Base-by-base conservation (phyloP, 768 basidiomycete genomes). In the Erythrobasidium yunnanense region DNA sequence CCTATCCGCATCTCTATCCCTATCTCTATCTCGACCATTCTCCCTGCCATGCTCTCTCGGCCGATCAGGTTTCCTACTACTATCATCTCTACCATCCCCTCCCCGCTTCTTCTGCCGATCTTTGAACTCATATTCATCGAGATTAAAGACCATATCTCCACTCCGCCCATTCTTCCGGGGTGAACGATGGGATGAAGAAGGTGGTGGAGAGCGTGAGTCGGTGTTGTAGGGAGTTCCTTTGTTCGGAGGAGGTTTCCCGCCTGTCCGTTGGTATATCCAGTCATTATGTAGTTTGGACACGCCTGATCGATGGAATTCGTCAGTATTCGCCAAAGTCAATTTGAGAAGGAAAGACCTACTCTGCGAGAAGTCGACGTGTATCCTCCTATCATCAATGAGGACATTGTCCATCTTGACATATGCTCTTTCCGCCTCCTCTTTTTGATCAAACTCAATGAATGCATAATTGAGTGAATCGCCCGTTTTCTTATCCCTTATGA, bases 331-430 rank as follows among this genome's bases (percentile, higher is more conserved):
- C 22, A 51, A 47, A 35, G n/a, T 71, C 46, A 47, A 55, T 29
- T 35, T 62, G 20, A 55, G n/a, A n/a, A 30, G 45, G 34, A 17
- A 45, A 33, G 50, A 32, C 45, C 7, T 17, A 66, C 32, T 62
- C 35, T 80, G 87, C 68, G 71, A 92, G 87, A 99, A 97, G 77
- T 97, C 95, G 69, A 99, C 93, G 90, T 93, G 97, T 73, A 99
- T 97, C 13, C 95, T 84, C 15, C 91, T 83, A 76, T 99, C 95
- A 74, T 99, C 95, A 13, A 99, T 87, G 11, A 99, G 79, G 0
- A 97, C 95, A 72, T 97, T 97, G 75, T 97, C 95, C 95, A 99
- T 99, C 77, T 97, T 99, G 79, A 97, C 92, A 76, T 97, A 99
- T 7, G 90, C 95, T 87, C 90, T 87, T 76, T 99, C 93, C 6